Evolutionary conservation across 306 rosid species (phyloP), one percentile per base, ranked within the genome.

Genomic region (Glycine tomentella): DNA sequence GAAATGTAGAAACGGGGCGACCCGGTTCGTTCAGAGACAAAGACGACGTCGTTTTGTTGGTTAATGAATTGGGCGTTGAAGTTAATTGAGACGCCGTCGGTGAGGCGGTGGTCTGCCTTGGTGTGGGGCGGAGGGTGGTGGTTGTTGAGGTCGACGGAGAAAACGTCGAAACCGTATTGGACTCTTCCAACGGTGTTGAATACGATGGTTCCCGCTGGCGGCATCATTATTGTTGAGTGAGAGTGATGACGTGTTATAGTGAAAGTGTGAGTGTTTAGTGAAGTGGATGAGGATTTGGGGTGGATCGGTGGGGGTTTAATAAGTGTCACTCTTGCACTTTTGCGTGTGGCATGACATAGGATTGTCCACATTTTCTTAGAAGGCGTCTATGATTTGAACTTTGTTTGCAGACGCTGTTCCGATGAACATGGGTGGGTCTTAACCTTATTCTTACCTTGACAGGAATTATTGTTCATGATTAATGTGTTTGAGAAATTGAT

Each of bases 101-200:
- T 82, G 87, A 91, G 90, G 51, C 84, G 86, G 71, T 17, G 82
- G 12, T 92, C 98, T 5, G 36, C 80, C 6, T 31, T 3, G 76
- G 46, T 49, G 48, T 42, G 56, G 6, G 40, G 46, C 3, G 68
- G 55, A n/a, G 49, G 16, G 55, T 66, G 25, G 69, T 51, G 57
- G 67, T 67, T 11, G 66, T 38, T 31, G 76, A 92, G 89, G 38
- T 75, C 4, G 36, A 89, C 31, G 53, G 87, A 67, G 85, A 95
- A 95, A 8, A 90, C 58, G 10, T 95, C 97, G 84, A 95, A 95
- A 76, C 97, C 97, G 75, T 91, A 95, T 42, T 89, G 77, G 53
- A 80, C 0, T 36, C 93, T 79, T 50, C 94, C 97, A 0, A 93
- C 76, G 33, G 93, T 86, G 82, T 84, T 73, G 89, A 91, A 93